These are phyloP conservation scores for Raphidocelis subcapitata DNA, from an alignment of 139 green algal genomes.

Conservation along the genomic window DNA sequence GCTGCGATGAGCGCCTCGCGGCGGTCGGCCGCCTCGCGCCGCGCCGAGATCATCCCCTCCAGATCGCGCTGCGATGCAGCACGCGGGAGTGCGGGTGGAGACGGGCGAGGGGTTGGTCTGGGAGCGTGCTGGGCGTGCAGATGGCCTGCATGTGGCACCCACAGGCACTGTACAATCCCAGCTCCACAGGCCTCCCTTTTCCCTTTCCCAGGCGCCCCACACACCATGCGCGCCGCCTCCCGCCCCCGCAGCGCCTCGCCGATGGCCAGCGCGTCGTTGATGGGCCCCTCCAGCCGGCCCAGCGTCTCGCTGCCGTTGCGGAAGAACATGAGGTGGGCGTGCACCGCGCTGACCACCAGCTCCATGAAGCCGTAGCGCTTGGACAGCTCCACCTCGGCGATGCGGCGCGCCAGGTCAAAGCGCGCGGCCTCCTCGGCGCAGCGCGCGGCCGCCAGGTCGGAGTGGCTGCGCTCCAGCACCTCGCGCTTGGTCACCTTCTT, in stretches of 20 bases:
- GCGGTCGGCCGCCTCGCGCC: slow-evolving; percentile 12
- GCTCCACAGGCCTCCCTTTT: no score
- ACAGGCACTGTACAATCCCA: no score
- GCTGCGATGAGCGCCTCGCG: slow-evolving; percentile 18
- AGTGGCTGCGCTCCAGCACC: slow-evolving; percentile 24
- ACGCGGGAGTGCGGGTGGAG: neutral
- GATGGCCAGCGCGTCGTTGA: slow-evolving; percentile 33
- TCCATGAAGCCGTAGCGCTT: slow-evolving; percentile 66
- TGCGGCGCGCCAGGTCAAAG: slow-evolving; percentile 52
- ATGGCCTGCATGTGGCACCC: neutral
- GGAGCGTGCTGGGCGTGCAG: no score
- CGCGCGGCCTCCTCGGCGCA: slow-evolving; percentile 53
- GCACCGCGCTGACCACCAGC: slow-evolving; percentile 47
- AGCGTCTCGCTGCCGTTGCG: slow-evolving; percentile 48
- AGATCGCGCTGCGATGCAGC: slow-evolving; percentile 27
- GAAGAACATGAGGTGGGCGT: slow-evolving; percentile 66
- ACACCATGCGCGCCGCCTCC: slow-evolving; percentile 6
- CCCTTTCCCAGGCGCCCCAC: no score
- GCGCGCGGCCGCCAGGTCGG: slow-evolving; percentile 41
- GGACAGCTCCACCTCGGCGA: slow-evolving; percentile 50
- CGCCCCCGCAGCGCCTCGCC: slow-evolving; percentile 25
- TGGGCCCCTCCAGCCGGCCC: slow-evolving; percentile 38
- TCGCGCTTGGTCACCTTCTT: slow-evolving; percentile 41
- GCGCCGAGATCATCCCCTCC: slow-evolving; percentile 40
- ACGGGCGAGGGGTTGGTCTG: neutral